Conservation (phyloP, 2,329 filamentous ascomycete genomes). For the Aureobasidium lini region DNA sequence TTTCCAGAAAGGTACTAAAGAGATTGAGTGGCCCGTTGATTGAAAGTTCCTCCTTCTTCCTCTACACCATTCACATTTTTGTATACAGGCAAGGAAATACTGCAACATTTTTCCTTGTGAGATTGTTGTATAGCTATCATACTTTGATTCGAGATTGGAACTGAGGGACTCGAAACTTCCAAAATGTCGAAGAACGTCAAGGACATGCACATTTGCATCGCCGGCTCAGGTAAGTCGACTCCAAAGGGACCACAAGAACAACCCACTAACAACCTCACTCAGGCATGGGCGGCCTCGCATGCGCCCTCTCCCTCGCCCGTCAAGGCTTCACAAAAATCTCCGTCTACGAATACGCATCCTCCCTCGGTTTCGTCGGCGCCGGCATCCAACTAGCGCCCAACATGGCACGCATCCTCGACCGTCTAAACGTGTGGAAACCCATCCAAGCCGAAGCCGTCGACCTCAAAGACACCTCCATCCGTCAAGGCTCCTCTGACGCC, state of each 20-base stretch:
- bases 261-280: neutral
- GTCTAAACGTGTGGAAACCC: conserved; percentile 62
- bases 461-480: conserved; percentile 64
- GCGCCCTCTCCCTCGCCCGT: conserved; percentile 65
- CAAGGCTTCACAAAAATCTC: conserved; percentile 67
- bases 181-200: conserved; percentile 22
- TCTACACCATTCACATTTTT: neutral
- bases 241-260: neutral
- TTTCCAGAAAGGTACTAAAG: neutral
- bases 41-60: neutral
- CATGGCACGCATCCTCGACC: conserved; percentile 67
- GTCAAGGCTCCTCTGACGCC: conserved; percentile 59
- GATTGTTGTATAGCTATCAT: neutral
- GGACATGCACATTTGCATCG: conserved; percentile 28
- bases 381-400: conserved; percentile 82
- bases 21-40: neutral
- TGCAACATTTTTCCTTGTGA: neutral
- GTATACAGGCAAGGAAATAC: no score
- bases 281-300: conserved; percentile 71
- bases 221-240: conserved; percentile 25
- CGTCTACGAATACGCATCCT: conserved; percentile 65
- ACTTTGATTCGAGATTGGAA: neutral
- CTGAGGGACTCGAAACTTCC: neutral
- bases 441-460: conserved; percentile 66
- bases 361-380: conserved; percentile 73